These are phyloP conservation scores for Hymenoscyphus fraxineus DNA, from an alignment of 2,329 filamentous ascomycete species.

Conservation along the genomic window DNA sequence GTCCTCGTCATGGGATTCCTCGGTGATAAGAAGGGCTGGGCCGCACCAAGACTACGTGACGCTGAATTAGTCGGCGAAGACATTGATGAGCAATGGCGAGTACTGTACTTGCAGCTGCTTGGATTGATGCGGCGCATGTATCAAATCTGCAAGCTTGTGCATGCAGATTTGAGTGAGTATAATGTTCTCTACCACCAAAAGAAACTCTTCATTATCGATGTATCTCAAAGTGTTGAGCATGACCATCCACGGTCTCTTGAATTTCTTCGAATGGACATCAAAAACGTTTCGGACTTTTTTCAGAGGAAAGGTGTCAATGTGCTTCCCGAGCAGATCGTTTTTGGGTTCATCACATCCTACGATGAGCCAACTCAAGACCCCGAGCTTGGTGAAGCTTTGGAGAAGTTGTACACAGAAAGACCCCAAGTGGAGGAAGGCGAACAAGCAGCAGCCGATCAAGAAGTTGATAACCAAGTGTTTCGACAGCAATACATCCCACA, in stretches of 20 bases:
- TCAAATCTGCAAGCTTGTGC: slow-evolving; percentile 85
- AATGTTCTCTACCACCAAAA: slow-evolving; percentile 87
- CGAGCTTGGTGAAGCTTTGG: slow-evolving; percentile 57
- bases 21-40: slow-evolving; percentile 79
- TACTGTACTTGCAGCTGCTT: slow-evolving; percentile 77
- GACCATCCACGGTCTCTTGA: slow-evolving; percentile 90
- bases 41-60: slow-evolving; percentile 85
- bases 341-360: slow-evolving; percentile 71
- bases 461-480: slow-evolving; percentile 89
- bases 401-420: slow-evolving; percentile 61
- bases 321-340: slow-evolving; percentile 73
- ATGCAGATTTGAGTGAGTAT: slow-evolving; percentile 97
- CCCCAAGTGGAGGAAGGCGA: slow-evolving; percentile 52
- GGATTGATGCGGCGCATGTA: slow-evolving; percentile 91
- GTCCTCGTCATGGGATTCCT: slow-evolving; percentile 94
- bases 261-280: slow-evolving; percentile 97
- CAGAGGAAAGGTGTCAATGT: slow-evolving; percentile 77
- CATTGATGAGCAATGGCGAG: slow-evolving; percentile 67
- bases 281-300: slow-evolving; percentile 95
- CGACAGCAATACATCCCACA: slow-evolving; percentile 95
- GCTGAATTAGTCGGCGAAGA: slow-evolving; percentile 69
- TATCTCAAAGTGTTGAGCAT: slow-evolving; percentile 95
- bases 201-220: slow-evolving; percentile 89
- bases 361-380: slow-evolving; percentile 59
- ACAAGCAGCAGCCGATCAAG: slow-evolving; percentile 53